A percentile compares a stretch with the other conserved stretches of the same genome.
Evolutionary conservation across 371 early-diverging fungal species (phyloP).

Genomic region (Mucor racemosus): DNA sequence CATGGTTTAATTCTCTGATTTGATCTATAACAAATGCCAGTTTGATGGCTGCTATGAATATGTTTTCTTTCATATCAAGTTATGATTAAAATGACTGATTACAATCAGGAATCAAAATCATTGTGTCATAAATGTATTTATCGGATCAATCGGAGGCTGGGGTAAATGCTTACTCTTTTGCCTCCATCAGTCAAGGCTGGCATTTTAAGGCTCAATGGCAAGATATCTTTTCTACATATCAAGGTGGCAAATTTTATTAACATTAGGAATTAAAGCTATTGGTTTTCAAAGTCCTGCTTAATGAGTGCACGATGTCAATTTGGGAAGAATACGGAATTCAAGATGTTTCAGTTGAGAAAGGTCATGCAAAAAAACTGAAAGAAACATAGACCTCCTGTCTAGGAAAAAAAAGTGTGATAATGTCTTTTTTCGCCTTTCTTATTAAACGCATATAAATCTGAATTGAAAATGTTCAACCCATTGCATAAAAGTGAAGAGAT

Average conservation of each 20-base stretch:
- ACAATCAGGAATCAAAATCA: too few relatives aligned
- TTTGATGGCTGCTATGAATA: too few relatives aligned
- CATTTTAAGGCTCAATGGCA: background rate
- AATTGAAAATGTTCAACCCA: background rate
- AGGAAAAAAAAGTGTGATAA: background rate
- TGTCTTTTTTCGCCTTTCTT: background rate
- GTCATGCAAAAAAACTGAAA: background rate
- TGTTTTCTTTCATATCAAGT: too few relatives aligned
- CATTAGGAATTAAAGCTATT: background rate
- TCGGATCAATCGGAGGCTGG: background rate
- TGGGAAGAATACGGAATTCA: background rate
- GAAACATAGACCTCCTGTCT: background rate
- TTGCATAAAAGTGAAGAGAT: conserved; percentile 17
- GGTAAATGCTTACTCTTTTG: background rate
- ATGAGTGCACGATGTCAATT: background rate
- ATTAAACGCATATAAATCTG: background rate
- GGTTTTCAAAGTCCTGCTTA: background rate
- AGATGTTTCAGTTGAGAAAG: background rate
- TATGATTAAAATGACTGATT: too few relatives aligned
- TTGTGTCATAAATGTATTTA: background rate
- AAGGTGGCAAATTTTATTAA: background rate
- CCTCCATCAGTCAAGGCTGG: background rate
- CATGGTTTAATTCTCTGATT: too few relatives aligned
- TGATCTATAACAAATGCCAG: too few relatives aligned
- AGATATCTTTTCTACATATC: background rate